A percentile compares a stretch with the other conserved stretches of the same genome.
Evolutionary conservation across 176 grass and related monocot species (phyloP).

Genomic region (Oryza officinalis): DNA sequence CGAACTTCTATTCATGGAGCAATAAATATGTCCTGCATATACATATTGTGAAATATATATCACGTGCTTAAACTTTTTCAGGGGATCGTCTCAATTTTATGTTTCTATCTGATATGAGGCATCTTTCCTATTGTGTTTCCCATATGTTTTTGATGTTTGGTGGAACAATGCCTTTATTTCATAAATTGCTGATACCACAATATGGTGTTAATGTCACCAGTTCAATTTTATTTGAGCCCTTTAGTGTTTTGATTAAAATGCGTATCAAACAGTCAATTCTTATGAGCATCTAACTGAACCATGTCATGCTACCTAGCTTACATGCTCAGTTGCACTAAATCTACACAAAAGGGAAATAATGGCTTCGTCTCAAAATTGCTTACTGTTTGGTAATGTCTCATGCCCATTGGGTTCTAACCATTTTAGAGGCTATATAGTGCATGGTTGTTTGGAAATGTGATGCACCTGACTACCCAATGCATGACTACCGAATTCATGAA

Average conservation of each 20-base stretch:
- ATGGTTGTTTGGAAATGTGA: background rate
- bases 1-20: no score
- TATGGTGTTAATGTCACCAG: background rate
- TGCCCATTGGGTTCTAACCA: background rate
- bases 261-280: background rate
- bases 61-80: no score
- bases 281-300: background rate
- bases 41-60: no score
- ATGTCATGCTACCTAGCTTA: background rate
- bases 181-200: background rate
- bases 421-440: background rate
- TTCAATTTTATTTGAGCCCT: background rate
- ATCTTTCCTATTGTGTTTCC: background rate
- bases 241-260: background rate
- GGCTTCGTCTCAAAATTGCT: background rate
- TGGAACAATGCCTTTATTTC: background rate
- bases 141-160: background rate
- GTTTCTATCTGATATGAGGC: background rate
- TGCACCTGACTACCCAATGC: background rate
- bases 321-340: background rate
- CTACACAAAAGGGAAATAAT: background rate
- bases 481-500: no score
- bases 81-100: background rate
- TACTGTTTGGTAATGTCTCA: background rate
- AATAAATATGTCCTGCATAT: no score